phyloP scores from a whole-genome alignment of 2,329 filamentous ascomycete species.

The Zasmidium cellare region DNA sequence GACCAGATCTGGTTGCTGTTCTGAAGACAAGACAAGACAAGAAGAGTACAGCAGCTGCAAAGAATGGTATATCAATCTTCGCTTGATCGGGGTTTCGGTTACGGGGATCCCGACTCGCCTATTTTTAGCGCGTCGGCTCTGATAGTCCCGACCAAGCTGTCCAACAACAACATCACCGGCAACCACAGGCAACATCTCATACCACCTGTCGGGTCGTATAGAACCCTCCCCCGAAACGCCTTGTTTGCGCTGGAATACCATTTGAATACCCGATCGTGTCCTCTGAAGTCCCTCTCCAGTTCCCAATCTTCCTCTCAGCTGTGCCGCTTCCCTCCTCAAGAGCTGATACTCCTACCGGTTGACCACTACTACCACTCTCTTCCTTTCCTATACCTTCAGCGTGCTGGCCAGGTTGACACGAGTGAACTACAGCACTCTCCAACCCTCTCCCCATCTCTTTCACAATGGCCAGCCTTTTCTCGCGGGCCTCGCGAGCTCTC shows the following conservation, averaged over 20 bases:
- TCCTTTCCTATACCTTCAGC: not conserved
- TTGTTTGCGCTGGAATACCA: not conserved
- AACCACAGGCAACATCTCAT: not conserved
- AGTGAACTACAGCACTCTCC: not conserved
- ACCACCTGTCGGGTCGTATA: not conserved
- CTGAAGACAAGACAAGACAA: too few species aligned
- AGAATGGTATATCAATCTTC: too few species aligned
- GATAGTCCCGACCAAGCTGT: not conserved
- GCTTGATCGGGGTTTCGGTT: not conserved
- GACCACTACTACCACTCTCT: not conserved
- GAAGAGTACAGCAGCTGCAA: too few species aligned
- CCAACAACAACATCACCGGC: not conserved
- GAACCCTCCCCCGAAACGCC: not conserved
- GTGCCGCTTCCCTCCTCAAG: not conserved
- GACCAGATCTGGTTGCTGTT: too few species aligned
- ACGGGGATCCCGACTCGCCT: not conserved
- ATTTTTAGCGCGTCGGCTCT: not conserved
- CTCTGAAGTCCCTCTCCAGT: not conserved
- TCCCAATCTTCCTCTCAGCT: not conserved
- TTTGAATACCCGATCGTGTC: not conserved
- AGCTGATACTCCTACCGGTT: not conserved
- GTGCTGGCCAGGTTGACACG: not conserved
- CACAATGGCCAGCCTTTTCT: slow-evolving; percentile 20
- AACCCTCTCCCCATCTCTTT: too few species aligned
- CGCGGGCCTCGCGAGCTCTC: slow-evolving; percentile 16